phyloP scores from a whole-genome alignment of 805 yeast genomes.

The Myxozyma mucilagina region DNA sequence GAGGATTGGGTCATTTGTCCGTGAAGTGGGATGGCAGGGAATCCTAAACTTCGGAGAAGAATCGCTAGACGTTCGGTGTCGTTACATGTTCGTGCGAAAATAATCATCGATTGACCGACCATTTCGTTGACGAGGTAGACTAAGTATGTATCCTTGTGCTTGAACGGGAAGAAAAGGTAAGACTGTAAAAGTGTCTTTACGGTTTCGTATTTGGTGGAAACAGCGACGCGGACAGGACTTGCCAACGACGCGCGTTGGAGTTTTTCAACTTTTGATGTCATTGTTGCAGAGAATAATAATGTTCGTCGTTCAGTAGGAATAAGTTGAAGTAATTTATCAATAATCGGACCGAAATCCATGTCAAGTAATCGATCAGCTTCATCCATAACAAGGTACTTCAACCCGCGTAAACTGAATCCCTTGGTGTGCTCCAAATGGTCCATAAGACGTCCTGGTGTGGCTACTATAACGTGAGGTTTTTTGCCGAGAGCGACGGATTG shows the following conservation, averaged over 20 bases:
- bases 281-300: conserved; percentile 91
- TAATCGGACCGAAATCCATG: conserved; percentile 94
- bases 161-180: conserved; percentile 87
- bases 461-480: conserved; percentile 91
- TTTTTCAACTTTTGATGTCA: conserved; percentile 93
- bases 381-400: conserved; percentile 90
- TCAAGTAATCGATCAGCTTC: conserved; percentile 99
- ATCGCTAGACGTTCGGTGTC: conserved; percentile 90
- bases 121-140: conserved; percentile 80
- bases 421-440: conserved; percentile 94
- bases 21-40: conserved; percentile 87
- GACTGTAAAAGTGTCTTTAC: conserved; percentile 91
- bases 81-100: conserved; percentile 92
- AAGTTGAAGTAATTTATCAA: conserved; percentile 78
- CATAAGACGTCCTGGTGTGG: conserved; percentile 87
- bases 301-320: conserved; percentile 81
- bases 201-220: conserved; percentile 83
- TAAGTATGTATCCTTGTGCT: conserved; percentile 84
- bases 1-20: conserved; percentile 88
- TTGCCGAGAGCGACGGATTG: conserved; percentile 92
- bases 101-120: conserved; percentile 80
- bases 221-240: conserved; percentile 89
- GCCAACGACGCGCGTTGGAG: conserved; percentile 87
- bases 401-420: conserved; percentile 79
- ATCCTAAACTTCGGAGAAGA: conserved; percentile 76